phyloP scores from a whole-genome alignment of 208 protist genomes.

The Trypanosoma vivax region DNA sequence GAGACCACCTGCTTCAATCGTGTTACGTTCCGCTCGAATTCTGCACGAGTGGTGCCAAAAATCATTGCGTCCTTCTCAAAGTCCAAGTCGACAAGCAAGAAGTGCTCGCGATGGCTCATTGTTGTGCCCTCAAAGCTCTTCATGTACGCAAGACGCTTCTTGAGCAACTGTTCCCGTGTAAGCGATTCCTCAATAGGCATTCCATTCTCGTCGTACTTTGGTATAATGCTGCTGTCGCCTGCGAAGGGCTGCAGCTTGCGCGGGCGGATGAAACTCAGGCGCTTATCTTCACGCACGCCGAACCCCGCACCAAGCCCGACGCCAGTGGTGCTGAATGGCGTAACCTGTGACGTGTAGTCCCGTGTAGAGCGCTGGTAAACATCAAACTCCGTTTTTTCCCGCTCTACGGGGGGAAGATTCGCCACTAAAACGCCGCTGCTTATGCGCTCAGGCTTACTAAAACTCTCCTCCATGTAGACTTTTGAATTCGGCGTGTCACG shows the following conservation, averaged over 20 bases:
- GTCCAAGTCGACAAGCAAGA: conserved; percentile 84
- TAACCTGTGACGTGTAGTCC: conserved; percentile 75
- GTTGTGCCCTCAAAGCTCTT: conserved; percentile 74
- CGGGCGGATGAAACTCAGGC: conserved; percentile 72
- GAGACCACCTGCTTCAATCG: conserved; percentile 75
- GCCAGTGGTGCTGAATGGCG: conserved; percentile 42
- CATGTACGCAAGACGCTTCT: conserved; percentile 74
- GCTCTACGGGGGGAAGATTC: conserved; percentile 51
- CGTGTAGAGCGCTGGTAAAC: conserved; percentile 66
- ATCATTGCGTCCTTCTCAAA: conserved; percentile 80
- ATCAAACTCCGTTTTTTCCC: conserved; percentile 57
- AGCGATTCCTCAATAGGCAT: conserved; percentile 63
- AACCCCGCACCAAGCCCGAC: conserved; percentile 74
- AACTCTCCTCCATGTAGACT: conserved; percentile 50
- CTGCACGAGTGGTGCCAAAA: conserved; percentile 71
- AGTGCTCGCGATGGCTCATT: conserved; percentile 75
- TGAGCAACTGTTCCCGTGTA: conserved; percentile 46
- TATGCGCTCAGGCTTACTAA: conserved; percentile 28
- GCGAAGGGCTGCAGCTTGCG: conserved; percentile 56
- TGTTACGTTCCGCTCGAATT: conserved; percentile 79
- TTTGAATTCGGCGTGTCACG: conserved; percentile 45
- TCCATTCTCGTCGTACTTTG: conserved; percentile 67
- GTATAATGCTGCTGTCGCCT: conserved; percentile 38
- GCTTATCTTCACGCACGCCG: conserved; percentile 72
- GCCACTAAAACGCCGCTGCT: conserved; percentile 43